Evolutionary conservation across 441 rosid genomes (phyloP).

Genomic region (Pelargonium myrrhifolium): DNA sequence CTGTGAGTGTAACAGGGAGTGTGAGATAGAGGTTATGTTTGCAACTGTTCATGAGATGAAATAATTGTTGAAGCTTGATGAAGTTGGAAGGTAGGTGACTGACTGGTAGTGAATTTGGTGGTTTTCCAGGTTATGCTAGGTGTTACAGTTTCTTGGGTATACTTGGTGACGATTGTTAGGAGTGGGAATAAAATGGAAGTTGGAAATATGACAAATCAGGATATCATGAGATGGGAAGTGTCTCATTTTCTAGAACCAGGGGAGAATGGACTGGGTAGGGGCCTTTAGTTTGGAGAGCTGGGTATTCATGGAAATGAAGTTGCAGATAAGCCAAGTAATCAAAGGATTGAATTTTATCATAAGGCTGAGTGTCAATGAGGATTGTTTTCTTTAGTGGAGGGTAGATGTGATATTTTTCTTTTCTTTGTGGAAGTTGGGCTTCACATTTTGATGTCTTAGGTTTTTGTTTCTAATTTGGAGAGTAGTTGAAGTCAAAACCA

Average conservation of each 20-base stretch:
- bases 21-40: not conserved
- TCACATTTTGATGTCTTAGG: not conserved
- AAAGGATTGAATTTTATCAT: not conserved
- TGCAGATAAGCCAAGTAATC: not conserved
- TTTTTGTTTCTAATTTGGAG: not conserved
- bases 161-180: constrained; percentile 1
- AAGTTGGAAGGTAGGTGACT: not conserved
- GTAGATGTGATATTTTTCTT: not conserved
- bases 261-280: constrained; percentile 3
- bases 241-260: not conserved
- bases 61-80: not conserved
- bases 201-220: constrained; percentile 1
- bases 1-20: not conserved
- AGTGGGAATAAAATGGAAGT: not conserved
- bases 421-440: constrained; percentile 1
- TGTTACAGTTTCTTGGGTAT: not conserved
- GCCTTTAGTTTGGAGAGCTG: not conserved
- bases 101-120: not conserved
- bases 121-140: not conserved
- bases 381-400: not conserved
- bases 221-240: not conserved
- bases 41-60: constrained; percentile 2
- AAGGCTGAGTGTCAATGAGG: not conserved
- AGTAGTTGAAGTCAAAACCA: not conserved
- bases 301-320: constrained; percentile 8